Percentiles rank a stretch among this genome's conserved stretches.
phyloP scores from a whole-genome alignment of 352 stramenopile species.

The Globisporangium barbulae region DNA sequence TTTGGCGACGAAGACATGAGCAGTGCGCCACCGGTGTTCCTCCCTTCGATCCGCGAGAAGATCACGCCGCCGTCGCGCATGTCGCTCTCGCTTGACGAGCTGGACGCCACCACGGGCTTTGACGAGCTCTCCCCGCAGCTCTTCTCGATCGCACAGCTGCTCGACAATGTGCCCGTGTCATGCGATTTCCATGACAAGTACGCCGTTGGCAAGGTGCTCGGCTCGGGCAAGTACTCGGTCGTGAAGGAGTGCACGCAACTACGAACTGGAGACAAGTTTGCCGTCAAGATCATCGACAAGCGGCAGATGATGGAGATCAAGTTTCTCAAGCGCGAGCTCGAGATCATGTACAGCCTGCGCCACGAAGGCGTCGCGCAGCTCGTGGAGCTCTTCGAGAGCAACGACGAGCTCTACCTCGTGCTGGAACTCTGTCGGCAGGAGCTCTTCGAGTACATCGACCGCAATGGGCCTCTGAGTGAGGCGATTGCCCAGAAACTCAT shows the following conservation, averaged over 20 bases:
- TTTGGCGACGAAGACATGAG: conserved; percentile 57
- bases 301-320: conserved; percentile 73
- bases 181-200: conserved; percentile 62
- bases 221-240: conserved; percentile 77
- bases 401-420: conserved; percentile 73
- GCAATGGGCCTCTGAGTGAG: conserved; percentile 68
- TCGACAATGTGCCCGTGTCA: conserved; percentile 61
- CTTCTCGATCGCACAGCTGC: conserved; percentile 61
- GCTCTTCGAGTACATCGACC: conserved; percentile 82
- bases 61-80: conserved; percentile 49
- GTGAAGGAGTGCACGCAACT: conserved; percentile 60
- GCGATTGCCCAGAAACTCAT: conserved; percentile 62
- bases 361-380: conserved; percentile 79
- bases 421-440: conserved; percentile 80
- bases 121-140: conserved; percentile 44
- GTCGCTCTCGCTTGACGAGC: conserved; percentile 57
- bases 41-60: conserved; percentile 72
- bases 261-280: conserved; percentile 32
- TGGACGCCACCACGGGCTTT: conserved; percentile 30
- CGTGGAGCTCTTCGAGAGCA: conserved; percentile 74
- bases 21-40: conserved; percentile 37
- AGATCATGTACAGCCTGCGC: conserved; percentile 76
- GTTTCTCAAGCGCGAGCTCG: conserved; percentile 84
- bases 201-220: conserved; percentile 46
- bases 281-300: conserved; percentile 86